These are phyloP conservation scores for Bipolaris bicolor DNA, from an alignment of 2,329 filamentous ascomycete genomes.

Conservation along the genomic window DNA sequence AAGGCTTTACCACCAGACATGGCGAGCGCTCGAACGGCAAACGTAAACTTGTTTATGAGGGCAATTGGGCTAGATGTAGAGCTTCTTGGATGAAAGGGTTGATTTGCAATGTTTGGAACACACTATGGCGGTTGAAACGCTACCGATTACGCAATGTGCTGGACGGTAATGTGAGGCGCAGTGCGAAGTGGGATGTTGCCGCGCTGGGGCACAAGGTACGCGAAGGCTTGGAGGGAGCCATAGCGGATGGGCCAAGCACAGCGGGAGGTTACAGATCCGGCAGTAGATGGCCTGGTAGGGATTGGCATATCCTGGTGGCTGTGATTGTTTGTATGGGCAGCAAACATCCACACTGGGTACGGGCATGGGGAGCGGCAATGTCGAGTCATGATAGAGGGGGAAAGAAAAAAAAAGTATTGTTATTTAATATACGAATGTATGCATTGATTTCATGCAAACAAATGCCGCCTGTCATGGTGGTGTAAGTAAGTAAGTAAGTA, in stretches of 20 bases:
- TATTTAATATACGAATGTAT: conserved; percentile 20
- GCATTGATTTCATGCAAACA: conserved; percentile 14
- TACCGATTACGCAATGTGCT: not conserved
- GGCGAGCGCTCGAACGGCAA: conserved; percentile 80
- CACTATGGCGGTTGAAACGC: conserved; percentile 4
- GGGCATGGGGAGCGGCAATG: not conserved
- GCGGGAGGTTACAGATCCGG: not conserved
- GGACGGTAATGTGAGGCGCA: conserved; percentile 2
- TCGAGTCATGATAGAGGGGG: conserved; percentile 5
- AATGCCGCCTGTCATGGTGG: conserved; percentile 1
- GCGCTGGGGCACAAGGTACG: not conserved
- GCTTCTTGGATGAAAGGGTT: conserved; percentile 61
- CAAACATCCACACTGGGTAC: conserved; percentile 20
- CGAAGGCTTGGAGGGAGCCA: not conserved
- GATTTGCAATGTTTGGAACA: conserved; percentile 5
- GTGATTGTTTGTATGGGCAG: conserved; percentile 24
- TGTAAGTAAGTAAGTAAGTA: not conserved
- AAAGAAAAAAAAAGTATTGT: conserved; percentile 20
- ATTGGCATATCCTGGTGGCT: not conserved
- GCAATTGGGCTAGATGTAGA: conserved; percentile 99
- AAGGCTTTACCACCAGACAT: conserved; percentile 90
- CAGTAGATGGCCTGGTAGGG: not conserved
- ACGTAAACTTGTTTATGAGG: conserved; percentile 98
- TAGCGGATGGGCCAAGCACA: not conserved
- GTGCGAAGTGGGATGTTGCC: not conserved